Evolutionary conservation across 2,329 filamentous ascomycete genomes (phyloP), one percentile per base, ranked within the genome.

Genomic region (Cytospora paraplurivora): DNA sequence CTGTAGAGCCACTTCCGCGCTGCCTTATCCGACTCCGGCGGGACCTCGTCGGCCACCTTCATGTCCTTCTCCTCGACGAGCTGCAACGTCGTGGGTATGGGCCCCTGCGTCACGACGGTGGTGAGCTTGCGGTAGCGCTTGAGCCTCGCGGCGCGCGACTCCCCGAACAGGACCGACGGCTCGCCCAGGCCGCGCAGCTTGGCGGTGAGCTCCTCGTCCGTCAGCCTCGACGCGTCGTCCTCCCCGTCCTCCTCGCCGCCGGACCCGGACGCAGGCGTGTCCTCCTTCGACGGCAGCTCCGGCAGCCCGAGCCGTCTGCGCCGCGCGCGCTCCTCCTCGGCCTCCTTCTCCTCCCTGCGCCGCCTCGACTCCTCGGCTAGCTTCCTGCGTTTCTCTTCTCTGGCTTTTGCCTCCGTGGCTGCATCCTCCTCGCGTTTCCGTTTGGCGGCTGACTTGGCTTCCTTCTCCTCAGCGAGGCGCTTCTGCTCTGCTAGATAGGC

Each of bases 391-490:
- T 97, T 97, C 72, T 95, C 92, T 67, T 96, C 91, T 15, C 93
- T 86, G 34, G 81, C 80, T 13, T 81, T 84, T 68, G 86, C 85
- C 68, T 89, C 88, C 32, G 87, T 84, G 2, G 88, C 87, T 62
- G 91, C 90, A 33, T 97, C 93, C 41, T 97, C 93, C 60, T 98
- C 94, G 32, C 87, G 85, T 76, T 96, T 95, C 69, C 94, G 91
- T 78, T 98, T 98, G 70, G 89, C 88, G 1, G 85, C 83, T 1
- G 86, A 80, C 67, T 87, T 88, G 66, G 89, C 86, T 64, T 87
- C 81, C 34, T 91, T 90, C 71, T 91, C 88, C 47, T 81, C 82
- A 69, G 93, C 90, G 59, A 92, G 80, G 4, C 85, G 85, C 68
- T 87, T 86, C 75, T 98, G 93, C 71, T 96, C 92, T 15, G 89